phyloP scores from a whole-genome alignment of 306 rosid species.

The Trichosanthes truncata region DNA sequence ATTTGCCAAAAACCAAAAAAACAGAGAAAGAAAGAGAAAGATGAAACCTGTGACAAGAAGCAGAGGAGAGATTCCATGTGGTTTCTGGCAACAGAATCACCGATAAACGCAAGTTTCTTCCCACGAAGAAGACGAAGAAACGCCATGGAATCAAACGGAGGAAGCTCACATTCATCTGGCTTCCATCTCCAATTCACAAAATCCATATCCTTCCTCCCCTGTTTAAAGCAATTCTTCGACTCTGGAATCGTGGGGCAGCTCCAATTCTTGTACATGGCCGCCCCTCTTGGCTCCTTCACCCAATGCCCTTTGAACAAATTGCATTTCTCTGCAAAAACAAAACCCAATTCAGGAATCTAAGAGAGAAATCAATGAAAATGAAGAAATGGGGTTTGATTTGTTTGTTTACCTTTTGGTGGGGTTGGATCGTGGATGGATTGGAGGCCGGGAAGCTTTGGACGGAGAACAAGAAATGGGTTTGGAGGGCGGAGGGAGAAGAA shows the following conservation, averaged over 20 bases:
- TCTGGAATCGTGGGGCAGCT: conserved; percentile 69
- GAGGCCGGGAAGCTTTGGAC: conserved; percentile 17
- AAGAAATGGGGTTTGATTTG: not conserved
- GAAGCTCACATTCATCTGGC: conserved; percentile 61
- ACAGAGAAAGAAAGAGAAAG: not conserved
- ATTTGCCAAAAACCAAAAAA: not conserved
- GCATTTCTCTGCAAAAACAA: conserved; percentile 25
- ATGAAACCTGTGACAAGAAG: conserved; percentile 59
- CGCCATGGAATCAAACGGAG: conserved; percentile 35
- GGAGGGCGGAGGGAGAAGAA: conserved; percentile 37
- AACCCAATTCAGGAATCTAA: not conserved
- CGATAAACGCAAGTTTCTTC: conserved; percentile 70
- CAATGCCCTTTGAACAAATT: conserved; percentile 65
- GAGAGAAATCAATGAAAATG: not conserved
- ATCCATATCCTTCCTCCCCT: conserved; percentile 56
- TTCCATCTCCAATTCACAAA: conserved; percentile 94
- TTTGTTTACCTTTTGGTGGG: conserved; percentile 30
- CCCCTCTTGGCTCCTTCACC: conserved; percentile 29
- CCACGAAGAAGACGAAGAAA: conserved; percentile 52
- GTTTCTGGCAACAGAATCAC: conserved; percentile 85
- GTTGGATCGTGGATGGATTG: conserved; percentile 13
- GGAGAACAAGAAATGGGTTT: conserved; percentile 20
- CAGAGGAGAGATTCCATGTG: conserved; percentile 84
- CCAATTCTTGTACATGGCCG: conserved; percentile 48
- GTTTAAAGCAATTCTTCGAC: conserved; percentile 63